phyloP scores from a whole-genome alignment of 2,329 filamentous ascomycete species.

The Fusarium sp. region DNA sequence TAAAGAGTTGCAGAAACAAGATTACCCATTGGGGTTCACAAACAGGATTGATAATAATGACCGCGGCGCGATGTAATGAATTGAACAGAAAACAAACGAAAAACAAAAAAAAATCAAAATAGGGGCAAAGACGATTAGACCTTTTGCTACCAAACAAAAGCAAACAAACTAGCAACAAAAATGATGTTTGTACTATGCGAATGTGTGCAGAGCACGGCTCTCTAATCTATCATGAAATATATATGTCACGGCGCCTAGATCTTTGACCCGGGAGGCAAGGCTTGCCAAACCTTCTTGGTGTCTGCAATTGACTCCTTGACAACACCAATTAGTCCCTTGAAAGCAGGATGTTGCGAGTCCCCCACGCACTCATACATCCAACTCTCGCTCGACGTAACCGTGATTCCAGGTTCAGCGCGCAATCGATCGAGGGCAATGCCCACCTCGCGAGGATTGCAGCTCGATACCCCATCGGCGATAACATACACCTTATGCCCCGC shows the following conservation, averaged over 20 bases:
- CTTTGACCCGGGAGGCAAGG: conserved; percentile 69
- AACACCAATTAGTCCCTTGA: conserved; percentile 77
- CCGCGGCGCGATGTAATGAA: conserved; percentile 34
- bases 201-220: not conserved
- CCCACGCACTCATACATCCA: conserved; percentile 91
- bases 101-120: not conserved
- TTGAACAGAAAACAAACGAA: not conserved
- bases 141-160: conserved; percentile 11
- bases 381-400: conserved; percentile 89
- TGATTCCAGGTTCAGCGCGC: conserved; percentile 75
- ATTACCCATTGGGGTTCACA: conserved; percentile 21
- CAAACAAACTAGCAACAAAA: conserved; percentile 10
- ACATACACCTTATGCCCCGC: conserved; percentile 86
- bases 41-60: conserved; percentile 21
- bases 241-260: conserved; percentile 54
- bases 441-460: conserved; percentile 86
- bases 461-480: conserved; percentile 89
- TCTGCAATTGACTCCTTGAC: conserved; percentile 81
- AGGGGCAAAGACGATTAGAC: conserved; percentile 2
- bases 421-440: conserved; percentile 81
- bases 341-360: conserved; percentile 79
- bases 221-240: conserved; percentile 6
- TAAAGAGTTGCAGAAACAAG: conserved; percentile 36
- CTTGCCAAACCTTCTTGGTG: conserved; percentile 76
- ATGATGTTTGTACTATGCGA: conserved; percentile 3